Evolutionary conservation across 768 basidiomycete species (phyloP).

Genomic region (Lactarius vividus): DNA sequence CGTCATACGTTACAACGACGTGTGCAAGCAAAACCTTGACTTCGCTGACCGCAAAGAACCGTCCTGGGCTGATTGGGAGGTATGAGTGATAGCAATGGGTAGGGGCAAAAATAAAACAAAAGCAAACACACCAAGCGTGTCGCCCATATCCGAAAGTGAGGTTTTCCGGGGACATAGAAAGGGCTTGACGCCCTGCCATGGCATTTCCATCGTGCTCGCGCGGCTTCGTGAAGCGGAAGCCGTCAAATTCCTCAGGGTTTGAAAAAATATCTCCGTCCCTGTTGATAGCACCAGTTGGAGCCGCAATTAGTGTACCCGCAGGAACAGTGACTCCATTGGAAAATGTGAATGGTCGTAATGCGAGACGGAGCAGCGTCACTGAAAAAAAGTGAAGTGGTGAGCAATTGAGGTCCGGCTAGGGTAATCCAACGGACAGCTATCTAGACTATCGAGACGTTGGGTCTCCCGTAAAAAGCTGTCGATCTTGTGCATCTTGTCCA

Average conservation of each 20-base stretch:
- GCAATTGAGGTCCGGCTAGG: background rate
- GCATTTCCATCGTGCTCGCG: constrained; percentile 28
- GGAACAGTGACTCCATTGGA: constrained; percentile 40
- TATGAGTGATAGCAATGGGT: background rate
- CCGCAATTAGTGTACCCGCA: constrained; percentile 38
- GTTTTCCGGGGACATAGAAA: constrained; percentile 33
- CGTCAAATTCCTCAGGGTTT: constrained; percentile 41
- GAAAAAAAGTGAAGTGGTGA: background rate
- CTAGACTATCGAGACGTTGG: constrained; percentile 22
- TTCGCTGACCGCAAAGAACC: constrained; percentile 31
- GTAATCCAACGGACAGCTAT: background rate
- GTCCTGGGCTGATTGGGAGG: constrained; percentile 28
- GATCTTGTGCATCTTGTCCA: constrained; percentile 29
- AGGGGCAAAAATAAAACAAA: background rate
- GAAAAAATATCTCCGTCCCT: constrained; percentile 42
- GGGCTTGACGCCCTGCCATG: constrained; percentile 30
- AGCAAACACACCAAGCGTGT: constrained; percentile 32
- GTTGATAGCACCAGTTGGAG: constrained; percentile 37
- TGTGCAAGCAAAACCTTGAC: constrained; percentile 31
- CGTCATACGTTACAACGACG: constrained; percentile 30
- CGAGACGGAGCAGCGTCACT: constrained; percentile 29
- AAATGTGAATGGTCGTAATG: constrained; percentile 32
- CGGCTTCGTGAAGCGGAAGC: constrained; percentile 41
- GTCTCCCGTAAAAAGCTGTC: constrained; percentile 33
- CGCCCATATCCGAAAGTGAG: constrained; percentile 34